Conservation (phyloP, 345 rosid species). For the Ailanthus altissimus region DNA sequence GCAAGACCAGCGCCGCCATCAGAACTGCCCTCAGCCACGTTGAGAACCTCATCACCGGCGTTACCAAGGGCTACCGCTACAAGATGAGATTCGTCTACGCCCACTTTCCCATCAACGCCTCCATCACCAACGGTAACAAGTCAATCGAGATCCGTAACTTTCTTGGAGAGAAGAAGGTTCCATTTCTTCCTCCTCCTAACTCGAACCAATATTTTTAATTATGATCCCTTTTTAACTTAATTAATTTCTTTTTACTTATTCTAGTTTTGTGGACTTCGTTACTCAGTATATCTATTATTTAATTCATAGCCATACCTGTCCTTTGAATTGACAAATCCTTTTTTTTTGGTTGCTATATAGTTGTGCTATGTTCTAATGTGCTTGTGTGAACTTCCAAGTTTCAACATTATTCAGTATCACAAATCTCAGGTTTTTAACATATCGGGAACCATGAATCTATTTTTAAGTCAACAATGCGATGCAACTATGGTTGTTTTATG, state of each 20-base stretch:
- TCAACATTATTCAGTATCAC: background rate
- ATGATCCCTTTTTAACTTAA: fast-evolving
- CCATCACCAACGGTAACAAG: constrained; percentile 44
- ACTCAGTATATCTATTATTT: too few relatives aligned
- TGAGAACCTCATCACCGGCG: constrained; percentile 64
- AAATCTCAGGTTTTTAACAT: background rate
- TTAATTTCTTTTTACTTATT: background rate
- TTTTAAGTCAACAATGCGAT: background rate
- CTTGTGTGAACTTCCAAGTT: too few relatives aligned
- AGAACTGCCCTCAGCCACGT: constrained; percentile 76
- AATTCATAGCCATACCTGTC: too few relatives aligned
- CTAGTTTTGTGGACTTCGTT: too few relatives aligned
- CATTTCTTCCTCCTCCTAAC: too few relatives aligned
- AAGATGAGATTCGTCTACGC: constrained; percentile 89
- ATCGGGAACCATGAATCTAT: background rate
- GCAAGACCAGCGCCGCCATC: constrained; percentile 64
- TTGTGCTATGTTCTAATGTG: background rate
- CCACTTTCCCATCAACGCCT: constrained; percentile 84
- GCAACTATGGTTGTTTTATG: background rate
- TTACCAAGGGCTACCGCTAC: constrained; percentile 73
- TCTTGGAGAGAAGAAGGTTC: constrained; percentile 66
- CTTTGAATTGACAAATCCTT: background rate
- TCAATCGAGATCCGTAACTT: constrained; percentile 79
- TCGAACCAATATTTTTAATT: too few relatives aligned
- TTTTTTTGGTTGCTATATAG: background rate